Conservation (phyloP, 2,329 filamentous ascomycete species). For the Fusarium sp. region DNA sequence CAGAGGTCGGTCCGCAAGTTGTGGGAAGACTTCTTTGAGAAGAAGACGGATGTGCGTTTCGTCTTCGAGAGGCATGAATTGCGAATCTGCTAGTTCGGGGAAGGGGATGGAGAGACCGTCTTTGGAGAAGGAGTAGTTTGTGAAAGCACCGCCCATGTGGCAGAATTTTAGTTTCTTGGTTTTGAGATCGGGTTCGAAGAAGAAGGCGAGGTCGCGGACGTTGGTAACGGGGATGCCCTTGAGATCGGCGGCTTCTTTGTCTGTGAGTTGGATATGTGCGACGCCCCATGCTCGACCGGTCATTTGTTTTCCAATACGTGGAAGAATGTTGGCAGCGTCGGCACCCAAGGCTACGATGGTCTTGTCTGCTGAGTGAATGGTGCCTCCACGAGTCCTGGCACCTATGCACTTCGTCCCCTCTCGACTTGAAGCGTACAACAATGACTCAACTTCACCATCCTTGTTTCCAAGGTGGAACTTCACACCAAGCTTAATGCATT, state of each 20-base stretch:
- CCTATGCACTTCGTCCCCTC: conserved; percentile 20
- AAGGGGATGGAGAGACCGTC: conserved; percentile 24
- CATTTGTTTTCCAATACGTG: conserved; percentile 29
- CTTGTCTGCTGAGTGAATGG: conserved; percentile 24
- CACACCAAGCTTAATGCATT: conserved; percentile 25
- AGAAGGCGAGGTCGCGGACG: conserved; percentile 29
- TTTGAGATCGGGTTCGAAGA: conserved; percentile 22
- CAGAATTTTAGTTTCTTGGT: conserved; percentile 36
- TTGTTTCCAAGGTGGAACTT: conserved; percentile 16
- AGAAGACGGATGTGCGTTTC: conserved; percentile 23
- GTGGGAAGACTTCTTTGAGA: conserved; percentile 15
- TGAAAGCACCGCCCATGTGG: conserved; percentile 31
- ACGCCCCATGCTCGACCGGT: conserved; percentile 28
- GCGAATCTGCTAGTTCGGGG: background rate
- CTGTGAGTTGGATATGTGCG: conserved; percentile 26
- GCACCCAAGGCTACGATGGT: conserved; percentile 22
- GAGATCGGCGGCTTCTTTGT: conserved; percentile 17
- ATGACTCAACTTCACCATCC: conserved; percentile 25
- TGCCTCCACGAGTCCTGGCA: conserved; percentile 10
- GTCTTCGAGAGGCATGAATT: conserved; percentile 34
- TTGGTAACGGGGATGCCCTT: conserved; percentile 30
- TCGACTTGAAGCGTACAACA: conserved; percentile 17
- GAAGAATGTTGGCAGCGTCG: conserved; percentile 16
- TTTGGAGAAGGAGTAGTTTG: conserved; percentile 29
- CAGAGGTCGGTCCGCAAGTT: conserved; percentile 4